Percentiles rank a stretch among this genome's conserved stretches.
phyloP scores from a whole-genome alignment of 192 early-diverging fungal species.

The Borealophlyctis nickersoniae region DNA sequence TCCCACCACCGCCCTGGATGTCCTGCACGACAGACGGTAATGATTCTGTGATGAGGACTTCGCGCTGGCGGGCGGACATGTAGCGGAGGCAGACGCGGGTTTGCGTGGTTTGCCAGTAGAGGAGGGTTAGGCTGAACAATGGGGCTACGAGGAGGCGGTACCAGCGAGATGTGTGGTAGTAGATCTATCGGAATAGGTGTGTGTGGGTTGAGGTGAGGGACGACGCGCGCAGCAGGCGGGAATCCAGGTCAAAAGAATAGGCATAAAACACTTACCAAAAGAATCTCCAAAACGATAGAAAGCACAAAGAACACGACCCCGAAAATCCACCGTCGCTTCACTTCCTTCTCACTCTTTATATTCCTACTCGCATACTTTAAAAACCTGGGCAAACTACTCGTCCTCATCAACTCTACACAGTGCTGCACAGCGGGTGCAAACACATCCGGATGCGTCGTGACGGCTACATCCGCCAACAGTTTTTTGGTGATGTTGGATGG shows the following conservation, averaged over 20 bases:
- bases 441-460: slow-evolving; percentile 11
- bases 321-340: background rate
- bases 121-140: background rate
- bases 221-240: too few relatives aligned
- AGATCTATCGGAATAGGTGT: background rate
- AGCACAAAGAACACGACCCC: background rate
- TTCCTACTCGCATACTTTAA: background rate
- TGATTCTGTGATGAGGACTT: background rate
- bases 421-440: slow-evolving; percentile 5
- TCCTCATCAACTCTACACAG: slow-evolving; percentile 9
- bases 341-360: background rate
- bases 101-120: background rate
- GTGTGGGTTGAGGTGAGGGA: too few relatives aligned
- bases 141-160: background rate
- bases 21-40: background rate
- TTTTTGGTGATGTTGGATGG: background rate
- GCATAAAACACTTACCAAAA: slow-evolving; percentile 2
- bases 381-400: slow-evolving; percentile 5
- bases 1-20: too few relatives aligned
- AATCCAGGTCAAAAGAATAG: background rate
- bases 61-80: background rate
- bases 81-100: background rate
- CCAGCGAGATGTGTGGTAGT: background rate
- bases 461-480: background rate
- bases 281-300: background rate